These are phyloP conservation scores for Epicoccum sorghinum DNA, from an alignment of 2,329 filamentous ascomycete species.

Conservation along the genomic window DNA sequence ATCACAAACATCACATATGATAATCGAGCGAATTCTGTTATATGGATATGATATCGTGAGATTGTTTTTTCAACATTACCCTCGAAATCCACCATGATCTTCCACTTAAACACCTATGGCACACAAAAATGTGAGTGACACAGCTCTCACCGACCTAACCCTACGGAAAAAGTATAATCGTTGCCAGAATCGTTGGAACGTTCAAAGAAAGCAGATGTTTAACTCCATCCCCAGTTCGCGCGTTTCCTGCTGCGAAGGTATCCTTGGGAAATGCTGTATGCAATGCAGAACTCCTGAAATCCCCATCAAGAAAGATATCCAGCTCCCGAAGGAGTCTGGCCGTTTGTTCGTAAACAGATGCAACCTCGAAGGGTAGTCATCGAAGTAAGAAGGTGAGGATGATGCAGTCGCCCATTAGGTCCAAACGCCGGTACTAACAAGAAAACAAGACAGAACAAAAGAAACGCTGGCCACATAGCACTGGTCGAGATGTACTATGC, in stretches of 20 bases:
- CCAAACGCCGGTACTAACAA: slow-evolving; percentile 23
- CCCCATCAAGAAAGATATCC: slow-evolving; percentile 14
- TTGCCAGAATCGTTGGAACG: slow-evolving; percentile 17
- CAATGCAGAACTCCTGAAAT: slow-evolving; percentile 31
- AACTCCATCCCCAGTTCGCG: slow-evolving; percentile 40
- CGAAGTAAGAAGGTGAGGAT: slow-evolving; percentile 19
- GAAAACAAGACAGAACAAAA: slow-evolving; percentile 9
- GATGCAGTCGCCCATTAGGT: slow-evolving; percentile 17
- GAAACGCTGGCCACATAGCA: slow-evolving; percentile 5
- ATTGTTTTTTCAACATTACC: slow-evolving; percentile 26
- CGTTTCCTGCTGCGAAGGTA: slow-evolving; percentile 38
- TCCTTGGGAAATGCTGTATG: slow-evolving; percentile 37
- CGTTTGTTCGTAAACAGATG: slow-evolving; percentile 24
- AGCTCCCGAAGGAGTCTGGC: slow-evolving; percentile 12
- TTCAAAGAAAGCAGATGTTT: slow-evolving; percentile 18
- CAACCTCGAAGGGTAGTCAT: slow-evolving; percentile 9
- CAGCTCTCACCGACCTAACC: neutral
- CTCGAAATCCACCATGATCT: slow-evolving; percentile 20
- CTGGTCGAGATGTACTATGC: slow-evolving; percentile 14
- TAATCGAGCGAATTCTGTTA: slow-evolving; percentile 2
- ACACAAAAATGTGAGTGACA: neutral
- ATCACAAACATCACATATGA: slow-evolving; percentile 5
- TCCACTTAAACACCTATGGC: neutral
- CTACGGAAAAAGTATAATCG: slow-evolving; percentile 9
- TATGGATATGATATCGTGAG: slow-evolving; percentile 30